Evolutionary conservation across 2,329 filamentous ascomycete genomes (phyloP).

Genomic region (Cladophialophora exuberans): DNA sequence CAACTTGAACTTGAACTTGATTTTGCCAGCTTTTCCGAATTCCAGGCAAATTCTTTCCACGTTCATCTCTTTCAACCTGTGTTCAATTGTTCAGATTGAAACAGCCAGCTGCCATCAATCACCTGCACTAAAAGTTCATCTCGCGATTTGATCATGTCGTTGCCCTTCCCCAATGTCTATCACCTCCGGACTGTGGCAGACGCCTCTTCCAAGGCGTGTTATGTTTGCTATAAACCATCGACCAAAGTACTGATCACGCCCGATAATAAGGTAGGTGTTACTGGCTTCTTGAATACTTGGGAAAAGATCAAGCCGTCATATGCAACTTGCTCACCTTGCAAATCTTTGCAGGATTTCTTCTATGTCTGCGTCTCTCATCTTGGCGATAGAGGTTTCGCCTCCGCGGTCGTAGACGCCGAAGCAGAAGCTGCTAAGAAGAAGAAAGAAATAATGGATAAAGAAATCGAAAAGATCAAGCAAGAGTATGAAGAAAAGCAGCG

Average conservation of each 20-base stretch:
- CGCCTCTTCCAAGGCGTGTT: constrained; percentile 78
- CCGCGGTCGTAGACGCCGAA: constrained; percentile 53
- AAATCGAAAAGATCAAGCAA: constrained; percentile 52
- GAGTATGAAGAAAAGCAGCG: constrained; percentile 77
- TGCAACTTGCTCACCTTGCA: neutral
- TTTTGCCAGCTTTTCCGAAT: neutral
- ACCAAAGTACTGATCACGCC: constrained; percentile 85
- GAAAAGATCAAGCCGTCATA: too few species aligned
- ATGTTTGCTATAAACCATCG: constrained; percentile 88
- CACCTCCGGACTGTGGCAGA: constrained; percentile 86
- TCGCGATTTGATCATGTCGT: constrained; percentile 11
- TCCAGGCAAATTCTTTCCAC: neutral
- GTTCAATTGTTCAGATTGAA: neutral
- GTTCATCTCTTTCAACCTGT: neutral
- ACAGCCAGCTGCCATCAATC: too few species aligned
- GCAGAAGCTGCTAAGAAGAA: constrained; percentile 47
- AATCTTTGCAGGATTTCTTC: constrained; percentile 73
- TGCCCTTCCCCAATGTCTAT: constrained; percentile 71
- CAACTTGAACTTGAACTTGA: neutral
- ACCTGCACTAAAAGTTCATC: too few species aligned
- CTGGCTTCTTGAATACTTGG: neutral
- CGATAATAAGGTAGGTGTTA: constrained; percentile 74
- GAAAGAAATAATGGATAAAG: constrained; percentile 47
- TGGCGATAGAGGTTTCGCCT: constrained; percentile 79
- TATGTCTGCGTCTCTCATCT: constrained; percentile 85